phyloP scores from a whole-genome alignment of 352 stramenopile genomes.

The Phytophthora fragariae region DNA sequence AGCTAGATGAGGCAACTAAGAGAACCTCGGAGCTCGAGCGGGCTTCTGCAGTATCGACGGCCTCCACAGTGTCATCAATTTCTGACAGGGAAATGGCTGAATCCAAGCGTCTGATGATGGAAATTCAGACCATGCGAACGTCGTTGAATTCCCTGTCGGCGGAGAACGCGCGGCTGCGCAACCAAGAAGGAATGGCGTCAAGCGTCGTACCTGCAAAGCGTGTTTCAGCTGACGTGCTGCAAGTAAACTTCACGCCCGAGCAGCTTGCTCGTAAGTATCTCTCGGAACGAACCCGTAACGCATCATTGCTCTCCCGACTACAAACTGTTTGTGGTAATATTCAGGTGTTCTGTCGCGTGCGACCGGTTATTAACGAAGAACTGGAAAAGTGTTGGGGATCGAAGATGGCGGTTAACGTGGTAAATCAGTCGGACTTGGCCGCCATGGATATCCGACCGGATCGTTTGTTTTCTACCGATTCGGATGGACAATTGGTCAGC shows the following conservation, averaged over 20 bases:
- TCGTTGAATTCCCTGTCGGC: conserved; percentile 61
- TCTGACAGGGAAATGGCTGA: conserved; percentile 39
- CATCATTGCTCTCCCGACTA: conserved; percentile 77
- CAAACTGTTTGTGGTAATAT: conserved; percentile 94
- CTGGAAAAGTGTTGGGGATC: conserved; percentile 64
- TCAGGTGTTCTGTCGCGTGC: conserved; percentile 93
- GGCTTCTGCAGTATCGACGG: conserved; percentile 44
- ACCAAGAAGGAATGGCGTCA: conserved; percentile 50
- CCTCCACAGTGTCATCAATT: conserved; percentile 37
- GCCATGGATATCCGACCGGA: conserved; percentile 80
- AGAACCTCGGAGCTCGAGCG: conserved; percentile 58
- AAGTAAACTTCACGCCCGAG: conserved; percentile 68
- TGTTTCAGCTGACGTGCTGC: conserved; percentile 71
- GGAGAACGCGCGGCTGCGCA: conserved; percentile 66
- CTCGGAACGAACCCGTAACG: conserved; percentile 83
- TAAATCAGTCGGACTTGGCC: conserved; percentile 86
- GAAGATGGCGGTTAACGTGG: conserved; percentile 76
- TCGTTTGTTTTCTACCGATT: conserved; percentile 50
- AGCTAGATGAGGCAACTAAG: conserved; percentile 60
- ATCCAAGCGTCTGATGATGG: conserved; percentile 48
- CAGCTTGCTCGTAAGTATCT: conserved; percentile 90
- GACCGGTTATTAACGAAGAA: conserved; percentile 84
- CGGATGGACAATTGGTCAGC: conserved; percentile 33
- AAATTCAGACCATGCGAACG: conserved; percentile 65
- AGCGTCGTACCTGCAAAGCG: conserved; percentile 55